Base-by-base conservation (phyloP, 2,329 filamentous ascomycete species). In the Ophiostoma tasmaniense region DNA sequence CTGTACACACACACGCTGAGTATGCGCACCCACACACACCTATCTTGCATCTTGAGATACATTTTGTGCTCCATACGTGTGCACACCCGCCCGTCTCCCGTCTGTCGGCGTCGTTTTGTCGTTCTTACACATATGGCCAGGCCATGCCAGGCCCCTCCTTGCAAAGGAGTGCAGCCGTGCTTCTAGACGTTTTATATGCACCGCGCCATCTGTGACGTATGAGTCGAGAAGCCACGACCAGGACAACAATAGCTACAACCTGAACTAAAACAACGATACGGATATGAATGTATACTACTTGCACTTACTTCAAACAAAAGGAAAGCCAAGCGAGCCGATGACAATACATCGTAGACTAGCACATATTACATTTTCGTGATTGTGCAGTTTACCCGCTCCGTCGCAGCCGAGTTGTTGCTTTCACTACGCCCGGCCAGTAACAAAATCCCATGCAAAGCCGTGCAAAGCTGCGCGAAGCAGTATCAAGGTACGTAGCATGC, bases 181-280 rank as follows among this genome's bases (percentile, higher is more conserved):
- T 55, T 55, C 50, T 55, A 55, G 50, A 25, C 11, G 50, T 28
- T 55, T 55, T 55, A 8, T 55, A 55, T 55, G 50, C 22, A 33
- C 42, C 59, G 67, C 67, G 67, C 62, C 59, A 64, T 45, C 67
- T 65, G 13, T 67, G 42, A 55, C 66, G 11, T 30, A 28, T 30
- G n/a, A 13, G 62, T 2, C 13, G 25, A 17, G 14, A 61, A 33
- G 33, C 28, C 14, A 59, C 22, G 52, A 59, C 52, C 8, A 61
- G 28, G 20, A 45, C 42, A 45, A 45, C n/a, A n/a, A 45, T 45
- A 45, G 17, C 17, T 6, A 8, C 42, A 45, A 7, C 17, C 42
- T 2, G n/a, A 20, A 55, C 50, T 14, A 55, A 55, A 22, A 55
- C 22, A 14, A 25, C 50, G 11, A 25, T 25, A 25, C 22, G n/a